These are phyloP conservation scores for Aaosphaeria arxii DNA, from an alignment of 2,329 filamentous ascomycete species.

Conservation along the genomic window DNA sequence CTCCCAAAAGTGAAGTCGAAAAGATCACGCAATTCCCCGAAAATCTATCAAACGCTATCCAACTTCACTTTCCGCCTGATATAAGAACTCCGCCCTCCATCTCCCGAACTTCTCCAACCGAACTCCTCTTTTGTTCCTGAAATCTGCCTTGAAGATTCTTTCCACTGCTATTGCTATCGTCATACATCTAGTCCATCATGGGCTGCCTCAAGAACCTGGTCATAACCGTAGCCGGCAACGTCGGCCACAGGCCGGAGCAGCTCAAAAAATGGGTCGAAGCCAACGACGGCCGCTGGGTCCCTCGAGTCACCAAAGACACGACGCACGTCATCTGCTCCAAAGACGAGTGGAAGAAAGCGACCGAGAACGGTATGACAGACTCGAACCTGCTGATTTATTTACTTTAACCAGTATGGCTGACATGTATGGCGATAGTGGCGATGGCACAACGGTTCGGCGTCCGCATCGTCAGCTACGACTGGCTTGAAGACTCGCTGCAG, in stretches of 20 bases:
- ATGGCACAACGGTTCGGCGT: slow-evolving; percentile 3
- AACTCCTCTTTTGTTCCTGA: too few species aligned
- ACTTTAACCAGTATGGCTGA: background rate
- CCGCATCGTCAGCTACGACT: slow-evolving; percentile 42
- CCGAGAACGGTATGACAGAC: slow-evolving; percentile 36
- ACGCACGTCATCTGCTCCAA: slow-evolving; percentile 72
- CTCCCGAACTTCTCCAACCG: too few species aligned
- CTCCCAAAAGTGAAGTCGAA: too few species aligned
- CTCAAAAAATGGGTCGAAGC: slow-evolving; percentile 64
- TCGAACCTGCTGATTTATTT: background rate
- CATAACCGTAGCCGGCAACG: slow-evolving; percentile 58
- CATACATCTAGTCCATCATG: slow-evolving; percentile 15
- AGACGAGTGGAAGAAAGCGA: slow-evolving; percentile 56
- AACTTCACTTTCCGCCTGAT: too few species aligned
- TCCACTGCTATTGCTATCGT: background rate
- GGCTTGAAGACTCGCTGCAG: slow-evolving; percentile 50
- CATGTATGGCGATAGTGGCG: background rate
- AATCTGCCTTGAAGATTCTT: background rate
- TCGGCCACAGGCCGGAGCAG: slow-evolving; percentile 50
- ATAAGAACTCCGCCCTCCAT: too few species aligned
- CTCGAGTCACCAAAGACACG: slow-evolving; percentile 58
- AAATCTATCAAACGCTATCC: too few species aligned
- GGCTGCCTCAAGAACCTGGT: slow-evolving; percentile 51
- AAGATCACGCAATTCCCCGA: too few species aligned
- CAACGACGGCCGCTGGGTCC: slow-evolving; percentile 59